Conservation (phyloP, 495 filamentous ascomycete species). For the Lasiosphaeria hispida region DNA sequence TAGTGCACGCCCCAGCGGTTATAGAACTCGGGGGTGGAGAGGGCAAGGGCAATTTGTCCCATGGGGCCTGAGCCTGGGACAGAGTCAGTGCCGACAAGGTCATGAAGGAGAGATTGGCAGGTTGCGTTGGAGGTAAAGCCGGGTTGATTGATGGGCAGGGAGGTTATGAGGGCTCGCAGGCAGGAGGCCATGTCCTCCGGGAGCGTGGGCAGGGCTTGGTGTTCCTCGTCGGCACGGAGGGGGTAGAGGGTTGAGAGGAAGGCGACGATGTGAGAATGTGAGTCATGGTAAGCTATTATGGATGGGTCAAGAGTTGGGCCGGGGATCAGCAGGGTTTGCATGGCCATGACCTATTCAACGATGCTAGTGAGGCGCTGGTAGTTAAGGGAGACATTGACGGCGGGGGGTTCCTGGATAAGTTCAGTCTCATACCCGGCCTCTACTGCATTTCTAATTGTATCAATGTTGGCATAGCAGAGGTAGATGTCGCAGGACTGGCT, state of each 20-base stretch:
- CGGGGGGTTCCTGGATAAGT: slow-evolving; percentile 6
- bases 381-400: slow-evolving; percentile 31
- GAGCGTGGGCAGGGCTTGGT: slow-evolving; percentile 18
- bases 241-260: slow-evolving; percentile 38
- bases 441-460: not conserved
- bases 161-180: slow-evolving; percentile 22
- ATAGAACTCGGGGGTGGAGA: slow-evolving; percentile 29
- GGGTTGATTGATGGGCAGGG: slow-evolving; percentile 27
- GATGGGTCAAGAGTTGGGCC: slow-evolving; percentile 15
- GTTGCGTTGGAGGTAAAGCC: slow-evolving; percentile 13
- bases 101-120: slow-evolving; percentile 37
- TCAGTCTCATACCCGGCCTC: not conserved
- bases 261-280: slow-evolving; percentile 38
- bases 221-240: slow-evolving; percentile 26
- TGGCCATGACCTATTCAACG: not conserved
- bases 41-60: slow-evolving; percentile 40
- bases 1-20: slow-evolving; percentile 44
- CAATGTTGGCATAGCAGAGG: slow-evolving; percentile 20
- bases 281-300: slow-evolving; percentile 41
- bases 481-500: slow-evolving; percentile 48
- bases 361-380: slow-evolving; percentile 27
- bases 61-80: slow-evolving; percentile 4
- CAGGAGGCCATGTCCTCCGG: not conserved
- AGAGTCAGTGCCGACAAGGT: slow-evolving; percentile 28
- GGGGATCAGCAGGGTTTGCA: slow-evolving; percentile 9